Base-by-base conservation (phyloP, 495 filamentous ascomycete genomes). In the Daldinia decipiens region DNA sequence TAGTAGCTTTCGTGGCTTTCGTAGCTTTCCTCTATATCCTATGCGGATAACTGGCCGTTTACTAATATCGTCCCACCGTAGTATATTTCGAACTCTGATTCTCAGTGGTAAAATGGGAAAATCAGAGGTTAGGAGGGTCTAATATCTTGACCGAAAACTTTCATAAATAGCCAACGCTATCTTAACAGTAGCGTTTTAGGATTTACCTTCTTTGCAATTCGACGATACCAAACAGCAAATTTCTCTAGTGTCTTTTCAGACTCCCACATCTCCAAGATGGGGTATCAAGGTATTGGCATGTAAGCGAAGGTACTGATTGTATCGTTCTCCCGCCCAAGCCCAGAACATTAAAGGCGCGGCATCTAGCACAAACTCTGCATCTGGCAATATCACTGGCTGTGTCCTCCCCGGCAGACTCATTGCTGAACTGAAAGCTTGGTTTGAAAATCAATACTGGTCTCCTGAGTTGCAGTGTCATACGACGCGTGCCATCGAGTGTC, bases 361-460 rank as follows among this genome's bases (percentile, higher is more conserved):
- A 26, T 17, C 19, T 29, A 40, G 36, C 21, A 54, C 39, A 43
- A 43, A 17, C 39, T 26, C 51, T 15, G 19, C 32, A 3, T 21
- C 38, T 26, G 15, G 19, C 36, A 56, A 65, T 12, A 1, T 15
- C 21, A 26, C 54, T 21, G 11, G 31, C 8, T 40, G 19, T 24
- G 5, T 40, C 54, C 9, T 38, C 32, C 19, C 17, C n/a, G 31
- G n/a, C n/a, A 24, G 9, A 27, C 43, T 15, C 15, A 2, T 45
- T 59, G 2, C 29, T 52, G 27, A 62, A 43, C 32, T 19, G 34
- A 34, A 40, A 57, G 24, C 27, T 34, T 54, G n/a, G 45, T 27
- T 45, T 52, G 52, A n/a, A 40, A 51, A 66, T 40, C 40, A 57
- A 66, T 62, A 53, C 34, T 38, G 52, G 34, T 36, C 31, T 15